phyloP scores from a whole-genome alignment of 768 basidiomycete species.

The Saitozyma sp. region DNA sequence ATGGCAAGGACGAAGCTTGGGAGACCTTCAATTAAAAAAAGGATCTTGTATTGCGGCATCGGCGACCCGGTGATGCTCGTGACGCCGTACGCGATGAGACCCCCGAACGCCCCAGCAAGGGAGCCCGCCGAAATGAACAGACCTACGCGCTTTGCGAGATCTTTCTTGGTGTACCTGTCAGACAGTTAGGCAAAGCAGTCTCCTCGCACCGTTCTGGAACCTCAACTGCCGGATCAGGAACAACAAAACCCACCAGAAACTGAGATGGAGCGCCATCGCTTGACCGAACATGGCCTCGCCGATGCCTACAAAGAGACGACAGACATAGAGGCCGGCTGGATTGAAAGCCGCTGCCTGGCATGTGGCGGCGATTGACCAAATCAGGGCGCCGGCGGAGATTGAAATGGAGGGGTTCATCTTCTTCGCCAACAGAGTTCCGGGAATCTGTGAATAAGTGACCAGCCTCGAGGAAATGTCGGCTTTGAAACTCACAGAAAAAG shows the following conservation, averaged over 20 bases:
- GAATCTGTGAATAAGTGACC: slow-evolving; percentile 26
- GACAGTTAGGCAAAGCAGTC: too few species aligned
- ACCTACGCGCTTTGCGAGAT: slow-evolving; percentile 54
- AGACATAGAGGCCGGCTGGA: slow-evolving; percentile 52
- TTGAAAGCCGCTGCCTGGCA: slow-evolving; percentile 50
- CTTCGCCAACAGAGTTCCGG: slow-evolving; percentile 54
- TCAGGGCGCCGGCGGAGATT: slow-evolving; percentile 53
- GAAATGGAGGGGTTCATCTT: slow-evolving; percentile 49
- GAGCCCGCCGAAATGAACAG: slow-evolving; percentile 54
- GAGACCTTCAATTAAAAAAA: slow-evolving; percentile 55
- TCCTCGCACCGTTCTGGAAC: too few species aligned
- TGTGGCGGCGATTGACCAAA: slow-evolving; percentile 54
- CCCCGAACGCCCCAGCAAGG: slow-evolving; percentile 50
- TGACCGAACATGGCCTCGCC: slow-evolving; percentile 51
- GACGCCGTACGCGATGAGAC: slow-evolving; percentile 45
- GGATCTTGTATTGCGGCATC: slow-evolving; percentile 48
- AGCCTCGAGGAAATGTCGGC: not conserved
- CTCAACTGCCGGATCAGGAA: too few species aligned
- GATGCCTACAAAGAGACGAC: slow-evolving; percentile 51
- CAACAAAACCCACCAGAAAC: slow-evolving; percentile 22
- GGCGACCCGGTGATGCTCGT: slow-evolving; percentile 34
- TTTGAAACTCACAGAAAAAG: slow-evolving; percentile 16
- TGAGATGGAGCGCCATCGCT: slow-evolving; percentile 49
- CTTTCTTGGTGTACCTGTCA: slow-evolving; percentile 44
- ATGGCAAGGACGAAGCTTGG: slow-evolving; percentile 51